Conservation (phyloP, 176 grass and related monocot species). For the Cenchrus fungigraminus region DNA sequence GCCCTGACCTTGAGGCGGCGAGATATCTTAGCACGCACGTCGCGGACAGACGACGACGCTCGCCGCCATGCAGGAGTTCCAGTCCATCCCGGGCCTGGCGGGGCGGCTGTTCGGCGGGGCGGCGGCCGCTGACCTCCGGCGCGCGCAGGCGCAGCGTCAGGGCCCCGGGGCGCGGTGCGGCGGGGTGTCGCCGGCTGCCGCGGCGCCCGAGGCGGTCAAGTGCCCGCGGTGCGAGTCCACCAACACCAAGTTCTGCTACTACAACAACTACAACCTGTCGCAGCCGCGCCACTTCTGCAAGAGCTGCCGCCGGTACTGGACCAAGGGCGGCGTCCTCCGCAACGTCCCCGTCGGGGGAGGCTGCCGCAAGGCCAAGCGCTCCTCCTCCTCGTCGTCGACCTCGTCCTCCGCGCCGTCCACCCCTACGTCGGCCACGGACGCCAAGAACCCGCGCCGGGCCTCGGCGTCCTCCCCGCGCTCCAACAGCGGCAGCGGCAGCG, state of each 20-base stretch:
- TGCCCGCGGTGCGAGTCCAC: constrained; percentile 93
- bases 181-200: background rate
- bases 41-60: background rate
- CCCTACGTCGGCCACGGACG: constrained; percentile 18
- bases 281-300: constrained; percentile 98
- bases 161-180: constrained; percentile 39
- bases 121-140: constrained; percentile 34
- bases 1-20: background rate
- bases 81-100: constrained; percentile 57
- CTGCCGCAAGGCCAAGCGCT: constrained; percentile 71
- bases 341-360: constrained; percentile 92
- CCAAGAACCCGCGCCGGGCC: constrained; percentile 46
- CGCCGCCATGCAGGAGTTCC: constrained; percentile 61
- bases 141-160: constrained; percentile 31
- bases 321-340: constrained; percentile 85
- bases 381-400: constrained; percentile 14
- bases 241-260: constrained; percentile 99
- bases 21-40: constrained; percentile 9
- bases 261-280: constrained; percentile 96
- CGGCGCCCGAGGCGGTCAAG: constrained; percentile 61
- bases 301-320: constrained; percentile 97
- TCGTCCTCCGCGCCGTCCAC: constrained; percentile 32
- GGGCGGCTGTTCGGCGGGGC: constrained; percentile 54
- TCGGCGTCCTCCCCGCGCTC: constrained; percentile 38
- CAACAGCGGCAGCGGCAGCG: constrained; percentile 39